phyloP scores from a whole-genome alignment of 306 rosid species.

The Medicago ruthenica region DNA sequence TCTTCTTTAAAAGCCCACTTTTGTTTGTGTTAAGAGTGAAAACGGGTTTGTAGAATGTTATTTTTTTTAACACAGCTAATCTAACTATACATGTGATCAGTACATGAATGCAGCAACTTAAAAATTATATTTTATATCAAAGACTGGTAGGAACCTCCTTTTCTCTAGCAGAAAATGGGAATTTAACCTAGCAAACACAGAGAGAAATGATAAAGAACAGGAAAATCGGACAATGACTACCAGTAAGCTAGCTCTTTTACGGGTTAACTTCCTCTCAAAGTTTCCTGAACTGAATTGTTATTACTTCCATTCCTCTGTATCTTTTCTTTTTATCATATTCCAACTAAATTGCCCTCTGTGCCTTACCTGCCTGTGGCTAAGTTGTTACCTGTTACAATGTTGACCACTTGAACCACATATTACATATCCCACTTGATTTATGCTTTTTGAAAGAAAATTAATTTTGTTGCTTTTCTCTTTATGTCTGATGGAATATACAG shows the following conservation, averaged over 20 bases:
- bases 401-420: conserved; percentile 2
- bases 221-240: neutral
- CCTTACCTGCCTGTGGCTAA: neutral
- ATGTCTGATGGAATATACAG: conserved; percentile 55
- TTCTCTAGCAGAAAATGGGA: neutral
- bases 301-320: neutral
- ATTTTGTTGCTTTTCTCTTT: conserved; percentile 2
- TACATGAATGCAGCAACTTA: neutral
- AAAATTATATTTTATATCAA: neutral
- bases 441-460: neutral
- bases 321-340: neutral
- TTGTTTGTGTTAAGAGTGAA: neutral
- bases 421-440: neutral
- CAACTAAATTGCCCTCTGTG: neutral
- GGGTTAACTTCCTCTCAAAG: conserved; percentile 9
- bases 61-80: conserved; percentile 6
- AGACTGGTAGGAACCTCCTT: conserved; percentile 1
- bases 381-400: conserved; percentile 10
- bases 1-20: neutral
- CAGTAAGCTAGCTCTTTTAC: neutral
- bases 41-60: neutral
- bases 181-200: neutral
- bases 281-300: neutral
- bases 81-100: neutral
- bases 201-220: neutral